phyloP scores from a whole-genome alignment of 331 rosid genomes.

The Cydonia oblonga region DNA sequence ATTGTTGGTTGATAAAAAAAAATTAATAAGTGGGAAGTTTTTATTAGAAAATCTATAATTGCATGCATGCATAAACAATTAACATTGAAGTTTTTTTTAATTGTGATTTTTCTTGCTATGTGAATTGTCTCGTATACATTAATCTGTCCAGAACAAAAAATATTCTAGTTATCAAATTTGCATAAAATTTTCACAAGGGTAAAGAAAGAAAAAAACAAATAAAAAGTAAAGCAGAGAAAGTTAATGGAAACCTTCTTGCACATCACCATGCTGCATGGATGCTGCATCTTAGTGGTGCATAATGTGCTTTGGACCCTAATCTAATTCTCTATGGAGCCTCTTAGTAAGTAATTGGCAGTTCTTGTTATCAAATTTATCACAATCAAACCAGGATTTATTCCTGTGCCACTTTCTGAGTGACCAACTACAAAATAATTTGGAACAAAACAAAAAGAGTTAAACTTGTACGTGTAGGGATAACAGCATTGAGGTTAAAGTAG shows the following conservation, averaged over 20 bases:
- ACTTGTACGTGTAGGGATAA: background rate
- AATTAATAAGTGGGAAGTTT: background rate
- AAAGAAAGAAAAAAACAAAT: background rate
- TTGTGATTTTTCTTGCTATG: background rate
- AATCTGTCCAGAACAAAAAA: background rate
- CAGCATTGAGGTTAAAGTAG: background rate
- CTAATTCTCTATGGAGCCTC: conserved; percentile 8
- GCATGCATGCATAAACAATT: background rate
- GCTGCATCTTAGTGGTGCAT: conserved; percentile 48
- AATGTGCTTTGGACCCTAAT: conserved; percentile 42
- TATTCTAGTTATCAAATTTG: background rate
- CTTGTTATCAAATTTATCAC: conserved; percentile 25
- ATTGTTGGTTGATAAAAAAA: background rate
- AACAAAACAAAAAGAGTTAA: background rate
- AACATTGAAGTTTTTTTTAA: background rate
- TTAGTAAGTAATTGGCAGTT: conserved; percentile 20
- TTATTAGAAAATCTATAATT: background rate
- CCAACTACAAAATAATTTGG: background rate
- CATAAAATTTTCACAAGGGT: background rate
- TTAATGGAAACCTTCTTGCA: background rate
- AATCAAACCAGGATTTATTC: conserved; percentile 34
- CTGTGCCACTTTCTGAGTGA: conserved; percentile 19
- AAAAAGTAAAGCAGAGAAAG: background rate
- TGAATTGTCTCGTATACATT: background rate
- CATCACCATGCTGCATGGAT: conserved; percentile 24